phyloP scores from a whole-genome alignment of 2,329 filamentous ascomycete genomes.

The Lasiodiplodia citricola region DNA sequence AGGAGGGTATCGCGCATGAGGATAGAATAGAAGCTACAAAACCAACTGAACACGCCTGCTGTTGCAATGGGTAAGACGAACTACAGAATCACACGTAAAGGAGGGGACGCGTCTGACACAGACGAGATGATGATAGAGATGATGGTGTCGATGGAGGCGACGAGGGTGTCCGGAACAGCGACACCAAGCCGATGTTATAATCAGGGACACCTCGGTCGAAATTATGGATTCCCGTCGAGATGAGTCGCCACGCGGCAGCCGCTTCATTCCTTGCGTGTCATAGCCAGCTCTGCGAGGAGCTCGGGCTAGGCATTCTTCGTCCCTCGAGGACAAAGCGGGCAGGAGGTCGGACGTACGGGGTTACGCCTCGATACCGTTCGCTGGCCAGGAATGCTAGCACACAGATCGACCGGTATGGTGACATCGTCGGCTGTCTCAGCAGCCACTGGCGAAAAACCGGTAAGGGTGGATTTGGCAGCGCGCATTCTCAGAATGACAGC shows the following conservation, averaged over 20 bases:
- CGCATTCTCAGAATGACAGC: not conserved
- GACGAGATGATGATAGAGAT: not conserved
- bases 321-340: conserved; percentile 21
- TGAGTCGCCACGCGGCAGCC: conserved; percentile 32
- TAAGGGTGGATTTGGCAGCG: not conserved
- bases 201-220: conserved; percentile 20
- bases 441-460: not conserved
- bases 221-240: conserved; percentile 29
- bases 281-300: conserved; percentile 27
- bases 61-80: conserved; percentile 5
- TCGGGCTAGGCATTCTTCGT: conserved; percentile 38
- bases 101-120: not conserved
- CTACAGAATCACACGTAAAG: conserved; percentile 1
- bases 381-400: conserved; percentile 32
- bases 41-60: conserved; percentile 21
- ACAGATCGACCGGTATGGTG: conserved; percentile 15
- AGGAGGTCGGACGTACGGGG: conserved; percentile 21
- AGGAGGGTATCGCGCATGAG: conserved; percentile 24
- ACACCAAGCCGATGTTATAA: conserved; percentile 20
- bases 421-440: conserved; percentile 11
- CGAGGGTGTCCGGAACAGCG: conserved; percentile 13
- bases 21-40: conserved; percentile 24
- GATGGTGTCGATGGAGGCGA: conserved; percentile 14
- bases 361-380: conserved; percentile 10
- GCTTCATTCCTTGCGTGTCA: conserved; percentile 40